phyloP scores from a whole-genome alignment of 2,329 filamentous ascomycete genomes.

The Penicillium expansum region DNA sequence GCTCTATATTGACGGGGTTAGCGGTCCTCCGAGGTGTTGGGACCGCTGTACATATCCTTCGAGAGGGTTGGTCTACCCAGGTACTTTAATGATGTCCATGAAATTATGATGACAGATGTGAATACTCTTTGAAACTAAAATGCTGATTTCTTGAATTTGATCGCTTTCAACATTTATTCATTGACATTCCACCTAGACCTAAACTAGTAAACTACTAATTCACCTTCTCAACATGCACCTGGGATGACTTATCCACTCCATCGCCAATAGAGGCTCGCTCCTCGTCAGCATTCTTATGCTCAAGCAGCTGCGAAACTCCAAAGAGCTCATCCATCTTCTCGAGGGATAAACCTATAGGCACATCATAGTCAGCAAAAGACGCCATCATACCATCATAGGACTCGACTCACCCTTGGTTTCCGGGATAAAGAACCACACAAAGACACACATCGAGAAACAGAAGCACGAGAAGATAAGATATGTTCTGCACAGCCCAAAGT shows the following conservation, averaged over 20 bases:
- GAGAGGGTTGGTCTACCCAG: constrained; percentile 1
- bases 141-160: neutral
- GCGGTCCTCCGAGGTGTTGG: neutral
- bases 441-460: constrained; percentile 63
- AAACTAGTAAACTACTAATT: neutral
- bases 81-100: constrained; percentile 9
- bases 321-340: constrained; percentile 68
- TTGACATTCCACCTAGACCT: neutral
- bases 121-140: neutral
- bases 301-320: constrained; percentile 53
- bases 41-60: constrained; percentile 6
- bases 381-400: neutral
- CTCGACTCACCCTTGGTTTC: constrained; percentile 63
- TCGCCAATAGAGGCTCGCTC: constrained; percentile 13
- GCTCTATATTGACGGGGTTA: neutral
- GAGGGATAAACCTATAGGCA: constrained; percentile 45
- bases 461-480: constrained; percentile 69
- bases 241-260: constrained; percentile 10
- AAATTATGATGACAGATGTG: constrained; percentile 13
- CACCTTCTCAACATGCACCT: constrained; percentile 15
- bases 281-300: constrained; percentile 21
- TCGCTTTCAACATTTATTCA: neutral
- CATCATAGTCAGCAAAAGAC: neutral
- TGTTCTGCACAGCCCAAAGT: constrained; percentile 50
- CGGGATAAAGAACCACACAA: constrained; percentile 67